A percentile compares a stretch with the other conserved stretches of the same genome.
Conservation (phyloP, 2,329 filamentous ascomycete species). For the Xylariaceae sp. region DNA sequence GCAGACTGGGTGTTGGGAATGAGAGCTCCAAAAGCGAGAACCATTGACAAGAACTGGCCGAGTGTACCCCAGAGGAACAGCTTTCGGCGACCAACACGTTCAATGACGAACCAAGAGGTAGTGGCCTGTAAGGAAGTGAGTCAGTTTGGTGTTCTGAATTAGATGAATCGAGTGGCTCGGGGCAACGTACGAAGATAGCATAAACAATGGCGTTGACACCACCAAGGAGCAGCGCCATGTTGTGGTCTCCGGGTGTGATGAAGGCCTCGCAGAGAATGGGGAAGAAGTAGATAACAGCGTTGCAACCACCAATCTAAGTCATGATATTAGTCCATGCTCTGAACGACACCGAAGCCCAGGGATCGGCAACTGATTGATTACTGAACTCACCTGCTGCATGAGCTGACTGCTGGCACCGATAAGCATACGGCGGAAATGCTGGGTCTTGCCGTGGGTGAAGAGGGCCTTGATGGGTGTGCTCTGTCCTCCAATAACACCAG, state of each 20-base stretch:
- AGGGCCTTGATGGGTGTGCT: conserved; percentile 48
- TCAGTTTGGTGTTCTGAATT: conserved; percentile 1
- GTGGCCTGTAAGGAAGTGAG: conserved; percentile 34
- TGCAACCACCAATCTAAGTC: conserved; percentile 45
- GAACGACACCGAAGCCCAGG: not conserved
- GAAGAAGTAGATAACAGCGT: conserved; percentile 56
- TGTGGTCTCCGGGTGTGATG: conserved; percentile 37
- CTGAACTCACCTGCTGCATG: conserved; percentile 48
- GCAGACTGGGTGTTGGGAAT: conserved; percentile 58
- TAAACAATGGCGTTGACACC: conserved; percentile 55
- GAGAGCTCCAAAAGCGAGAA: conserved; percentile 57
- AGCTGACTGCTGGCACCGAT: conserved; percentile 55
- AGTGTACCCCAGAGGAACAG: conserved; percentile 41
- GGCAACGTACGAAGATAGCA: conserved; percentile 42
- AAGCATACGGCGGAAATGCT: conserved; percentile 60
- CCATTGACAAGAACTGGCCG: conserved; percentile 51
- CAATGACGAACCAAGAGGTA: conserved; percentile 49
- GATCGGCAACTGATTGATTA: not conserved
- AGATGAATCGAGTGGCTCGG: not conserved
- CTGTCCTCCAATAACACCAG: conserved; percentile 39
- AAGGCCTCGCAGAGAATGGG: conserved; percentile 50
- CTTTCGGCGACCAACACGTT: conserved; percentile 42
- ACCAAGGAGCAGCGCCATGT: conserved; percentile 50
- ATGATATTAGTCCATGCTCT: not conserved
- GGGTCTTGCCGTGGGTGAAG: conserved; percentile 57